Percentiles rank a stretch among this genome's conserved stretches.
These are phyloP conservation scores for Abelmoschus esculentus DNA, from an alignment of 345 rosid species.

Conservation along the genomic window DNA sequence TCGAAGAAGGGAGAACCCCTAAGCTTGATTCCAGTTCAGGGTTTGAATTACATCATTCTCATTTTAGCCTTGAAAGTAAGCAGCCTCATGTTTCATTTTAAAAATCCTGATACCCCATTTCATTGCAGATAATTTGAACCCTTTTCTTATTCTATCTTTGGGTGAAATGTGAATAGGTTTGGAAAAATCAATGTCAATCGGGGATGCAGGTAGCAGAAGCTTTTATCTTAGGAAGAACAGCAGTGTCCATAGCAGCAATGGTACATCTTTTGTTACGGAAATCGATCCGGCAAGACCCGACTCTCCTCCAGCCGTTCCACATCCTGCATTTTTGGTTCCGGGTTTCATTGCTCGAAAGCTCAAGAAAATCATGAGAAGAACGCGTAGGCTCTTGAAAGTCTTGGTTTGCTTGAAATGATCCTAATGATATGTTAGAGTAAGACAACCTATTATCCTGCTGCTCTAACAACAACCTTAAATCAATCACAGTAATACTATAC, in stretches of 20 bases:
- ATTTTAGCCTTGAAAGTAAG: slow-evolving; percentile 74
- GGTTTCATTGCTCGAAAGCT: slow-evolving; percentile 40
- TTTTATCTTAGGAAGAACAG: slow-evolving; percentile 55
- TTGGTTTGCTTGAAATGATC: slow-evolving; percentile 41
- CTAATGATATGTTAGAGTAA: neutral
- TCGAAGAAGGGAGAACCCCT: slow-evolving; percentile 59
- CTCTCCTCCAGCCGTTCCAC: slow-evolving; percentile 24
- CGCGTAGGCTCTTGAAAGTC: slow-evolving; percentile 49
- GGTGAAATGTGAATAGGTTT: slow-evolving; percentile 33
- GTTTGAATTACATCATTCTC: slow-evolving; percentile 66
- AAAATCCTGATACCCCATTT: neutral
- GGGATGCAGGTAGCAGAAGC: slow-evolving; percentile 60
- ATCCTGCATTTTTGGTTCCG: slow-evolving; percentile 23
- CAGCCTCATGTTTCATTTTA: neutral
- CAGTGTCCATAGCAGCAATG: slow-evolving; percentile 19
- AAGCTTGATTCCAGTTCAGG: slow-evolving; percentile 34
- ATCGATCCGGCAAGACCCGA: slow-evolving; percentile 10
- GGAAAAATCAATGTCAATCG: slow-evolving; percentile 47
- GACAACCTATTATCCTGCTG: neutral
- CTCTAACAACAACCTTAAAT: neutral
- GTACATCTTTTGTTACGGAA: slow-evolving; percentile 16
- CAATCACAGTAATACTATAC: neutral
- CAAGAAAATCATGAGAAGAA: slow-evolving; percentile 45
- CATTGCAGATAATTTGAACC: neutral
- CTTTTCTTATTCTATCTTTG: too few relatives aligned